Base-by-base conservation (phyloP, 2,329 filamentous ascomycete genomes). In the Drechslerella stenobrocha region DNA sequence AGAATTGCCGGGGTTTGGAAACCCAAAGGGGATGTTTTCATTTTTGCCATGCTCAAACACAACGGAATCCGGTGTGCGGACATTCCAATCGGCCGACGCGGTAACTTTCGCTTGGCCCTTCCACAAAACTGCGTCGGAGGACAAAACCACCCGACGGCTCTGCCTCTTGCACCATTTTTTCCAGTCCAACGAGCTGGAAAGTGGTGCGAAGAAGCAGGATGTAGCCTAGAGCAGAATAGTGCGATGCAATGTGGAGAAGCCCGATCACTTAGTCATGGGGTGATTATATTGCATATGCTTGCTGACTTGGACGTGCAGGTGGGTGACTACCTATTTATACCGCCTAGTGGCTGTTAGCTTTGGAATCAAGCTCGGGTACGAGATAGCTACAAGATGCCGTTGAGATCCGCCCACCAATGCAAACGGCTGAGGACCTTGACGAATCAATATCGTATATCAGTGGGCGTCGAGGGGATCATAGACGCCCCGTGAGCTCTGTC, bases 41-140 rank as follows among this genome's bases (percentile, higher is more conserved):
- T n/a, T 42, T 42, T 20, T 42, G 37, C 37, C 18, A 18, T n/a
- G 37, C 22, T 18, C n/a, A n/a, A 42, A 42, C 37, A 18, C 4
- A 18, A 18, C 37, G 9, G 18, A 20, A 42, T 42, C 37, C 37
- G 37, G 37, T 3, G 37, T 3, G 22, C 37, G 37, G 37, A 18
- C 37, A 42, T 42, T 42, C 22, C 37, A 42, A 42, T 18, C 37
- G 18, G 37, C 37, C 37, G 37, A 42, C 37, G 37, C 37, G 37
- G 37, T 18, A 18, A 42, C 37, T 3, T 42, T 42, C 37, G 37
- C 37, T 42, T 42, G 37, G 37, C 37, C 37, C 9, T 42, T 20
- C 37, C 37, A 20, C n/a, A 18, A 42, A 18, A 42, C 2, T 18
- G n/a, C 37, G 9, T 5, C 37, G 15, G 11, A 9, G 11, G 34